A percentile compares a stretch with the other conserved stretches of the same genome.
Evolutionary conservation across 164 flowering plant genomes (phyloP).

Genomic region (Tetracentron sinense): DNA sequence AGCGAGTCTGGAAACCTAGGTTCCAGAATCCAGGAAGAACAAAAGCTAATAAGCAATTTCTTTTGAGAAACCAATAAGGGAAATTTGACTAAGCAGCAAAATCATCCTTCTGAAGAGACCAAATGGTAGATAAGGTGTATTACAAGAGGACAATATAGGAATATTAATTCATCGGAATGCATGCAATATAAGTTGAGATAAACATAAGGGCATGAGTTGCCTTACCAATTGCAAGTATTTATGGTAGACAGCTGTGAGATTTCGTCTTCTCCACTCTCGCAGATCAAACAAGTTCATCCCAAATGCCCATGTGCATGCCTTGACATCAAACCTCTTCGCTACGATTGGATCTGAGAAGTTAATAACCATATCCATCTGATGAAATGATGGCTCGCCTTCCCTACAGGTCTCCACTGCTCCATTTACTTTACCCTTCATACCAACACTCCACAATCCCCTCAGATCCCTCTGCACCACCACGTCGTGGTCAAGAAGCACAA

Average conservation of each 20-base stretch:
- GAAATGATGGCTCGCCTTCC: conserved; percentile 45
- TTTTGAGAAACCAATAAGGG: too few relatives aligned
- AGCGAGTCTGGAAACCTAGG: neutral
- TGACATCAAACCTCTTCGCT: conserved; percentile 46
- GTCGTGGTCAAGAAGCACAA: conserved; percentile 90
- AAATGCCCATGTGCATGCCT: conserved; percentile 92
- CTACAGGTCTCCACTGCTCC: conserved; percentile 84
- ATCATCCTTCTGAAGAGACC: neutral
- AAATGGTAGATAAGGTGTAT: neutral
- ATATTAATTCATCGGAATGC: too few relatives aligned
- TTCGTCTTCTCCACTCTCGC: conserved; percentile 59
- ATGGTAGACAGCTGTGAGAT: conserved; percentile 56
- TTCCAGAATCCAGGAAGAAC: neutral
- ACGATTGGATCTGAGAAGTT: conserved; percentile 72
- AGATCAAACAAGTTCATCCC: conserved; percentile 93
- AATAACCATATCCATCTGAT: conserved; percentile 53
- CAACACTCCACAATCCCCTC: conserved; percentile 51
- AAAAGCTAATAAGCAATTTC: neutral
- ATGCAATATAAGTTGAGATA: neutral
- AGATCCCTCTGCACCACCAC: conserved; percentile 91
- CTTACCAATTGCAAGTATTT: conserved; percentile 71
- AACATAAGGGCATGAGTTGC: neutral
- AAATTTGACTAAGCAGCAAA: neutral
- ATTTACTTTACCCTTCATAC: conserved; percentile 80
- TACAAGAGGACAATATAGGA: neutral